Conservation (phyloP, 2,329 filamentous ascomycete genomes). For the Plectosphaerella sp. region DNA sequence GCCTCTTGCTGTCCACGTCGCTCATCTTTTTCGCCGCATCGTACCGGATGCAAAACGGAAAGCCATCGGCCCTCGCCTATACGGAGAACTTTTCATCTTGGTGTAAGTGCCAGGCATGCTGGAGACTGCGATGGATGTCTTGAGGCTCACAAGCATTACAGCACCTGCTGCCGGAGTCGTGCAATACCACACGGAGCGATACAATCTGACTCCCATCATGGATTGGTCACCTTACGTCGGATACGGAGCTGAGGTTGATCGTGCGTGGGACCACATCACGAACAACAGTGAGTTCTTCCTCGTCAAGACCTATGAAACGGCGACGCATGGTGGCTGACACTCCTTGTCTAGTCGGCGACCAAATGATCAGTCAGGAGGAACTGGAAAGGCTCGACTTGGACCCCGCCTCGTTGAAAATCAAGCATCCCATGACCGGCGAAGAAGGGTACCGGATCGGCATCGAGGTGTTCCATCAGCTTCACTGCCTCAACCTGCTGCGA, state of each 20-base stretch:
- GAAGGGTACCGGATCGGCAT: conserved; percentile 56
- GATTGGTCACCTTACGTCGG: conserved; percentile 47
- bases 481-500: conserved; percentile 43
- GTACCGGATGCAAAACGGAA: conserved; percentile 29
- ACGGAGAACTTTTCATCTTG: conserved; percentile 37
- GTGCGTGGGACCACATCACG: conserved; percentile 51
- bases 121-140: not conserved
- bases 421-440: conserved; percentile 49
- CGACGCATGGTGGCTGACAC: conserved; percentile 2
- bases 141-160: conserved; percentile 16
- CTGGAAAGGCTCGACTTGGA: conserved; percentile 48
- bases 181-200: conserved; percentile 44
- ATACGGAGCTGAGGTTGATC: conserved; percentile 50
- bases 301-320: conserved; percentile 6
- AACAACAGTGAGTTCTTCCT: conserved; percentile 27
- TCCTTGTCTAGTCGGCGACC: conserved; percentile 46
- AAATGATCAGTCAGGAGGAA: conserved; percentile 52
- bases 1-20: conserved; percentile 32
- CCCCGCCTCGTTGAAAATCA: conserved; percentile 49
- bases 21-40: conserved; percentile 34
- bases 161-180: conserved; percentile 42
- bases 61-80: conserved; percentile 25
- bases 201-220: conserved; percentile 41
- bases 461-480: conserved; percentile 54
- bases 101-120: conserved; percentile 27